Percentiles rank a stretch among this genome's conserved stretches.
Evolutionary conservation across 139 green algal genomes (phyloP).

Genomic region (Auxenochlorella protothecoides): DNA sequence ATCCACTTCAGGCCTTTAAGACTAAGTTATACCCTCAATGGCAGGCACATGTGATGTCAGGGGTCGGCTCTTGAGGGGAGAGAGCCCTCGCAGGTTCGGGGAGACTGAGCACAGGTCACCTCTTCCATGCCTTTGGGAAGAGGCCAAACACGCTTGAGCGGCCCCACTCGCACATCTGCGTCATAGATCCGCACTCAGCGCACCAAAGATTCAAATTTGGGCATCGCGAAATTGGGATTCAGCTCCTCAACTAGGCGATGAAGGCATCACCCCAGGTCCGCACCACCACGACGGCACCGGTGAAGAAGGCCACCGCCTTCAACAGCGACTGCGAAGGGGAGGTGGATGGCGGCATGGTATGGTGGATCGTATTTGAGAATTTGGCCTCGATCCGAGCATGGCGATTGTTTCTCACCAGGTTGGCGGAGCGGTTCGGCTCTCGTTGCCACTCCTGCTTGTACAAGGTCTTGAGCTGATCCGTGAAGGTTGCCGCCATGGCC

Average conservation of each 20-base stretch:
- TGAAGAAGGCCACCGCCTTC: constrained; percentile 32
- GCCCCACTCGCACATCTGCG: too few relatives aligned
- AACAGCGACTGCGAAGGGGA: constrained; percentile 18
- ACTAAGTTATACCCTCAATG: too few relatives aligned
- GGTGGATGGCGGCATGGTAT: not conserved
- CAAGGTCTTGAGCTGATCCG: not conserved
- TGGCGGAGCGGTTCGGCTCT: constrained; percentile 8
- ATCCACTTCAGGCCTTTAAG: too few relatives aligned
- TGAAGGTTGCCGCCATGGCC: constrained; percentile 2
- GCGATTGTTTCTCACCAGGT: constrained; percentile 12
- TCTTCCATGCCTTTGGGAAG: not conserved
- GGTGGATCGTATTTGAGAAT: not conserved
- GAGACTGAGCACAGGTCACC: not conserved
- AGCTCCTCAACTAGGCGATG: constrained; percentile 4
- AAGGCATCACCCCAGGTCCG: constrained; percentile 31
- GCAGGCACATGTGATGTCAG: too few relatives aligned
- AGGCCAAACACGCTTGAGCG: not conserved
- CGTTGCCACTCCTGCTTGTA: constrained; percentile 17
- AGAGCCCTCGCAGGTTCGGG: not conserved
- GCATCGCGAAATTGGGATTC: not conserved
- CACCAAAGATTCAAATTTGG: too few relatives aligned
- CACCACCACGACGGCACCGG: constrained; percentile 22
- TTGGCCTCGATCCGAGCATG: not conserved
- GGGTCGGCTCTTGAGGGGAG: too few relatives aligned
- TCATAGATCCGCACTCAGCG: too few relatives aligned